Conservation (phyloP, 176 grass and related monocot species). For the Aegilops umbellulata region DNA sequence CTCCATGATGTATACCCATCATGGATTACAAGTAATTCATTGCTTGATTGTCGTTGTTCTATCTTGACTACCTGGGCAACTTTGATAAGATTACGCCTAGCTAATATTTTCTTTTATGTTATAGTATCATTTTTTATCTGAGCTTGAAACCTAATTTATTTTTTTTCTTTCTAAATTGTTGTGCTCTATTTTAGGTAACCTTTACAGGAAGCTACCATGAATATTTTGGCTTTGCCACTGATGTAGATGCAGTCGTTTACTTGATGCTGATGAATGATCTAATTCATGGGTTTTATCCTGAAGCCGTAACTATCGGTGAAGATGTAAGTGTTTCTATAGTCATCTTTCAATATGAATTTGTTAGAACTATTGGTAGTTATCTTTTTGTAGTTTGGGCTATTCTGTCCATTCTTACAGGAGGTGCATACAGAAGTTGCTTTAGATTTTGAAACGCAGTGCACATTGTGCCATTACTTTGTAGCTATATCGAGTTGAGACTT, state of each 20-base stretch:
- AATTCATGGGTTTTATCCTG: conserved; percentile 83
- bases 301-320: conserved; percentile 89
- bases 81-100: conserved; percentile 10
- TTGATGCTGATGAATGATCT: conserved; percentile 95
- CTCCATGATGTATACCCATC: conserved; percentile 99
- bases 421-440: neutral
- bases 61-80: conserved; percentile 8
- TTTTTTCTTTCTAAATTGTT: neutral
- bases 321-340: conserved; percentile 59
- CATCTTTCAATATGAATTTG: conserved; percentile 25
- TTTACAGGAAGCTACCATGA: conserved; percentile 94
- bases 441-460: neutral
- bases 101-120: neutral
- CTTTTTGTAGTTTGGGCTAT: neutral
- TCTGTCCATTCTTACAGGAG: conserved; percentile 11
- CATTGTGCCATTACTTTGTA: neutral
- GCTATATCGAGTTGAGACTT: neutral
- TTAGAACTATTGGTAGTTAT: neutral
- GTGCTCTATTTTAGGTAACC: conserved; percentile 44
- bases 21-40: conserved; percentile 78
- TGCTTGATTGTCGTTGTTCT: conserved; percentile 13
- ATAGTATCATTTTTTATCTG: neutral
- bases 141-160: neutral
- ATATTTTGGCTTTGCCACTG: conserved; percentile 93
- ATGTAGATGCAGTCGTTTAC: conserved; percentile 93